Evolutionary conservation across 495 filamentous ascomycete species (phyloP).

Genomic region (Lophium mytilinum): DNA sequence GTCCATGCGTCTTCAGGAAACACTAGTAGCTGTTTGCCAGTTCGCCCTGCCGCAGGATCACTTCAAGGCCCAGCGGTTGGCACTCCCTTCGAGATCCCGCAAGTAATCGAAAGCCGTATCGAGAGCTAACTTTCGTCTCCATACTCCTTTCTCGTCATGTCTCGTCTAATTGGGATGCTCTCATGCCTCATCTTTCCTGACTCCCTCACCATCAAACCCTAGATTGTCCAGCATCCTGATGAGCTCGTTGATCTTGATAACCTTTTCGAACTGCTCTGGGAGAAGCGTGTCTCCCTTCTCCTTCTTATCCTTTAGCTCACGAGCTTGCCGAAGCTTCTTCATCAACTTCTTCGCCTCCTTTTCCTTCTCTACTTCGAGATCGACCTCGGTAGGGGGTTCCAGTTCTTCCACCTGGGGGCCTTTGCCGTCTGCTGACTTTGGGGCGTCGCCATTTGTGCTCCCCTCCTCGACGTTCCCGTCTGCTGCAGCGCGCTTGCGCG

Average conservation of each 20-base stretch:
- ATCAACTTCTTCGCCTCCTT: conserved; percentile 89
- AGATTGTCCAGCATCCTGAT: conserved; percentile 79
- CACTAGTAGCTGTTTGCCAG: too few species aligned
- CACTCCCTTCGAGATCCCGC: too few species aligned
- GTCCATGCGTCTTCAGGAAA: too few species aligned
- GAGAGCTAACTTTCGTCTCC: too few species aligned
- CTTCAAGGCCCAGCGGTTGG: too few species aligned
- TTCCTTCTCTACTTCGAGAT: conserved; percentile 72
- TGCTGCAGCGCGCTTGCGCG: conserved; percentile 69
- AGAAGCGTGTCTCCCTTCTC: conserved; percentile 71
- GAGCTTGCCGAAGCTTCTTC: conserved; percentile 92
- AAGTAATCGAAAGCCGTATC: too few species aligned
- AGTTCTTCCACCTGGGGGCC: conserved; percentile 13
- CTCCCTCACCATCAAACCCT: conserved; percentile 67
- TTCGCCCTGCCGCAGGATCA: too few species aligned
- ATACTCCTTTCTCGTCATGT: too few species aligned
- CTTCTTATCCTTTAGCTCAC: conserved; percentile 85
- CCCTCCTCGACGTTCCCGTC: conserved; percentile 19
- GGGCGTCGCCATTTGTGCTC: conserved; percentile 29
- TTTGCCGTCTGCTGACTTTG: conserved; percentile 27
- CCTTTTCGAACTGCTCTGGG: conserved; percentile 94
- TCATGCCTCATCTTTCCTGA: conserved; percentile 37
- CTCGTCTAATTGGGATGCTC: too few species aligned
- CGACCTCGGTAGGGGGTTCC: conserved; percentile 30
- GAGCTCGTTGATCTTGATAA: conserved; percentile 92